Evolutionary conservation across 139 green algal species (phyloP).

Genomic region (Tetradesmus obliquus): DNA sequence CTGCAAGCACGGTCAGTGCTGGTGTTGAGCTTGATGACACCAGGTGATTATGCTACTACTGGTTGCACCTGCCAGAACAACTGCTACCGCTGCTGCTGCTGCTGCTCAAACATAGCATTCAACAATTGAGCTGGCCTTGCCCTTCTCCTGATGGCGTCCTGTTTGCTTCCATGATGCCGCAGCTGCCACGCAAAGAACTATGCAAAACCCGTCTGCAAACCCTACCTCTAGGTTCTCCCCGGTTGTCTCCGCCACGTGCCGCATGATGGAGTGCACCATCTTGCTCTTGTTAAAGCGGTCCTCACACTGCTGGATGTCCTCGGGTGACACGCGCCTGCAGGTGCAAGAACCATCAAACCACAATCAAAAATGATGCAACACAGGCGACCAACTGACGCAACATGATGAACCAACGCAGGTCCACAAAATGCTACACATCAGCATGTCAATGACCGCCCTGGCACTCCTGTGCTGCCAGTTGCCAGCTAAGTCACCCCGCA

Average conservation of each 20-base stretch:
- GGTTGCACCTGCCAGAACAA: background rate
- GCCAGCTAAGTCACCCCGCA: background rate
- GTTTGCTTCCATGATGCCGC: too few species aligned
- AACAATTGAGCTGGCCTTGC: background rate
- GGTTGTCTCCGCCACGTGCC: slow-evolving; percentile 96
- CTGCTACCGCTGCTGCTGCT: slow-evolving; percentile 2
- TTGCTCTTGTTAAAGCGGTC: slow-evolving; percentile 98
- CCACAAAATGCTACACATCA: background rate
- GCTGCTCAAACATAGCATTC: background rate
- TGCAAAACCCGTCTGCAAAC: background rate
- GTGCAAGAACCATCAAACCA: background rate
- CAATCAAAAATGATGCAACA: background rate
- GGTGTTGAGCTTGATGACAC: too few species aligned
- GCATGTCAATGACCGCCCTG: background rate
- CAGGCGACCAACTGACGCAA: background rate
- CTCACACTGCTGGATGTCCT: slow-evolving; percentile 94
- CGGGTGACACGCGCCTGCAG: slow-evolving; percentile 87
- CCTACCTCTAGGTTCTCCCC: slow-evolving; percentile 80
- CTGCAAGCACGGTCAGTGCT: too few species aligned
- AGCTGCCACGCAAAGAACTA: too few species aligned
- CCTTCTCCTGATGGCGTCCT: too few species aligned
- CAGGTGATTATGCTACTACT: too few species aligned
- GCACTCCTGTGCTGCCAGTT: background rate
- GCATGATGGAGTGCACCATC: slow-evolving; percentile 99
- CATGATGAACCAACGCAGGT: background rate